A percentile compares a stretch with the other conserved stretches of the same genome.
Evolutionary conservation across 139 green algal genomes (phyloP).

Genomic region (Chlorella ohadii): DNA sequence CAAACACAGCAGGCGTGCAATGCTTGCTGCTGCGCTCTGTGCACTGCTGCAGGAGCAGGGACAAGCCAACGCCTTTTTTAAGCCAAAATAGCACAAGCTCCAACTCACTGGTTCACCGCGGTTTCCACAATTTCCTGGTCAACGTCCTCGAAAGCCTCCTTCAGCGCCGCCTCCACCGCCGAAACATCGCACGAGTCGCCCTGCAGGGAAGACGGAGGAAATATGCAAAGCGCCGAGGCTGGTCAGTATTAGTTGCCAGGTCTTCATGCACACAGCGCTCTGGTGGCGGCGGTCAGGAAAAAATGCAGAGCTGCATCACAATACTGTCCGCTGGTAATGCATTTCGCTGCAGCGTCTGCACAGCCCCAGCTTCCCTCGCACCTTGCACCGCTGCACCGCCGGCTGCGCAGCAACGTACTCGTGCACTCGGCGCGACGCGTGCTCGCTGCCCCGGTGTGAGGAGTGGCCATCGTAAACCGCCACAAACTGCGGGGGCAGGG

Average conservation of each 20-base stretch:
- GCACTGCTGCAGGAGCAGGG: no score
- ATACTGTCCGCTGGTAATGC: no score
- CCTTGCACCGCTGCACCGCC: not conserved
- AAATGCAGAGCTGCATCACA: no score
- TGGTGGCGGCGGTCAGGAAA: no score
- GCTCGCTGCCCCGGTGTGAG: constrained; percentile 17
- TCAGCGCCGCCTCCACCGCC: constrained; percentile 19
- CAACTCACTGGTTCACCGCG: not conserved
- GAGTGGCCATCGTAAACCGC: constrained; percentile 40
- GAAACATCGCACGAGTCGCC: not conserved
- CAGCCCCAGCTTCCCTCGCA: not conserved
- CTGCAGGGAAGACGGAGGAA: not conserved
- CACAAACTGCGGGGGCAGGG: constrained; percentile 9
- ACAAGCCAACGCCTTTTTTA: no score
- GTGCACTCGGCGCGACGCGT: constrained; percentile 26
- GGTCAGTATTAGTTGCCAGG: no score
- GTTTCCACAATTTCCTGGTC: constrained; percentile 28
- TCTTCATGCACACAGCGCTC: no score
- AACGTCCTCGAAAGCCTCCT: constrained; percentile 4
- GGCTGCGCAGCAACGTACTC: constrained; percentile 18
- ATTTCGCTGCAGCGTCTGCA: no score
- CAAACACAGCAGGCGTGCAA: no score
- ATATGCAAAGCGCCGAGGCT: no score
- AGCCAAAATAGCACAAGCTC: no score
- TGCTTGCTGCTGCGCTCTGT: no score